Conservation (phyloP, 2,329 filamentous ascomycete genomes). For the Triangularia setosa region DNA sequence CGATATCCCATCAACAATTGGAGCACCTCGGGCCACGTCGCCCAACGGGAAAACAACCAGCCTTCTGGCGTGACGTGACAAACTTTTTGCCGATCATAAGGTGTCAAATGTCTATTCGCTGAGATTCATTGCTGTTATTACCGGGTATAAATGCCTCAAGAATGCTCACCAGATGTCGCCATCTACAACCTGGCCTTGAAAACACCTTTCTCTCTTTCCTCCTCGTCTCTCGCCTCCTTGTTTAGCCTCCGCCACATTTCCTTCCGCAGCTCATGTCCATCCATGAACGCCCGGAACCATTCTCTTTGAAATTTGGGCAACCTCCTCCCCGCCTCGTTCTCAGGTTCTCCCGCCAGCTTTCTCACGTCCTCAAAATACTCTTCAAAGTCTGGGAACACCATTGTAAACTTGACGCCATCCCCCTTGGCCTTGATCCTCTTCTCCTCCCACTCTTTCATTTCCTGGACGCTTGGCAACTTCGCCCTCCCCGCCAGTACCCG, state of each 20-base stretch:
- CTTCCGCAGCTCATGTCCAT: constrained; percentile 53
- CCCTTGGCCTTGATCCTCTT: constrained; percentile 51
- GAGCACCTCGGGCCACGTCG: background rate
- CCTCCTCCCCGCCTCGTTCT: constrained; percentile 40
- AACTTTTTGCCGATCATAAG: background rate
- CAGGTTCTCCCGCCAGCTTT: constrained; percentile 44
- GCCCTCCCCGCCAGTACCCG: constrained; percentile 54
- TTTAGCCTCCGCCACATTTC: constrained; percentile 56
- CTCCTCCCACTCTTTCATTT: constrained; percentile 54
- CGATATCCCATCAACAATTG: background rate
- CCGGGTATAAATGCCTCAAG: background rate
- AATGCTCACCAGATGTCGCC: background rate
- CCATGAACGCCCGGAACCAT: constrained; percentile 50
- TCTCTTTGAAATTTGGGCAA: constrained; percentile 42
- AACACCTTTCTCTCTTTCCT: background rate
- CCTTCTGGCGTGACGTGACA: background rate
- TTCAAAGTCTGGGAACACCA: constrained; percentile 59
- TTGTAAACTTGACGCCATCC: constrained; percentile 53
- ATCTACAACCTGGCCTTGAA: constrained; percentile 1
- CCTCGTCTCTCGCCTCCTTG: constrained; percentile 17
- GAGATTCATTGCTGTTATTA: background rate
- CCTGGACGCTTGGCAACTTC: constrained; percentile 43
- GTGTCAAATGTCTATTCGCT: background rate
- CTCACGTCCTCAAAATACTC: constrained; percentile 60
- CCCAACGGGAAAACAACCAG: background rate